These are phyloP conservation scores for Blastobotrys americana DNA, from an alignment of 805 yeast species.

Conservation along the genomic window DNA sequence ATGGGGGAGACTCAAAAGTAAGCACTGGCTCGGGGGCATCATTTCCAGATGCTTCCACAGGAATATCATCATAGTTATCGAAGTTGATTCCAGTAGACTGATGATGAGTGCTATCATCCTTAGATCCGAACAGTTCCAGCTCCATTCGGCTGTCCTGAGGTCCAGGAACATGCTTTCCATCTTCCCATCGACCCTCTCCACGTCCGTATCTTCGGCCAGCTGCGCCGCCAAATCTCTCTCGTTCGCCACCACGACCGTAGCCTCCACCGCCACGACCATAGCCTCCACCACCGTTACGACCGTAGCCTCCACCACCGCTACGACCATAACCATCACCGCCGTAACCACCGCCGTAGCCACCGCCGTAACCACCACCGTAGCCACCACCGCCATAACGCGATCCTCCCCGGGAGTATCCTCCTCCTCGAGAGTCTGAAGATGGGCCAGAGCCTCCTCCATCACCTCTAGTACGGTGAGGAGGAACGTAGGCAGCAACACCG, in stretches of 20 bases:
- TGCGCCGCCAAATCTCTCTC: slow-evolving; percentile 22
- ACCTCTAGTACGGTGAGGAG: slow-evolving; percentile 41
- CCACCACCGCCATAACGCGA: slow-evolving; percentile 14
- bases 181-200: slow-evolving; percentile 75
- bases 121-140: slow-evolving; percentile 73
- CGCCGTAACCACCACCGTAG: slow-evolving; percentile 14
- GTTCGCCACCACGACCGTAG: slow-evolving; percentile 25
- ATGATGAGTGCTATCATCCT: slow-evolving; percentile 55
- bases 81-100: slow-evolving; percentile 97
- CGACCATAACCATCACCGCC: slow-evolving; percentile 21
- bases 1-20: slow-evolving; percentile 84
- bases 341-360: slow-evolving; percentile 15
- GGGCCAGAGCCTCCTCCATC: slow-evolving; percentile 8
- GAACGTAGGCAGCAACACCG: slow-evolving; percentile 39
- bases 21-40: slow-evolving; percentile 90
- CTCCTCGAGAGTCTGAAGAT: slow-evolving; percentile 5
- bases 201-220: slow-evolving; percentile 32
- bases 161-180: slow-evolving; percentile 85
- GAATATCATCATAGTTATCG: slow-evolving; percentile 97
- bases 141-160: slow-evolving; percentile 63
- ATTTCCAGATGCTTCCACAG: slow-evolving; percentile 95
- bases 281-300: slow-evolving; percentile 25
- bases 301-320: slow-evolving; percentile 17
- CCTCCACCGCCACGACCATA: slow-evolving; percentile 29
- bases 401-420: slow-evolving; percentile 8